phyloP scores from a whole-genome alignment of 352 stramenopile genomes.

The Globisporangium spiculum region DNA sequence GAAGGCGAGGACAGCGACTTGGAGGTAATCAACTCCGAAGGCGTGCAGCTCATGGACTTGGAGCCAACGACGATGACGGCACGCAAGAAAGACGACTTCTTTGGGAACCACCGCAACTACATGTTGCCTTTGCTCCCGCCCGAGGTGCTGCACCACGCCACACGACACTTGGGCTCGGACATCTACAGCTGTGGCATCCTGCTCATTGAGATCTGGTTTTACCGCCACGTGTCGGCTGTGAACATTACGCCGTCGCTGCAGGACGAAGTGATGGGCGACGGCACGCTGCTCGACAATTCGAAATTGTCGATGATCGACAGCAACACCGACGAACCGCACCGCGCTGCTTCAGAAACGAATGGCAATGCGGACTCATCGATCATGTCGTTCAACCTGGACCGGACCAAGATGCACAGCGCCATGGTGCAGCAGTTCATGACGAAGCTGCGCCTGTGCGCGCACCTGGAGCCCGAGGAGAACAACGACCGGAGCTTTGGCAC shows the following conservation, averaged over 20 bases:
- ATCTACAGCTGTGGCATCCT: constrained; percentile 63
- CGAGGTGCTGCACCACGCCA: constrained; percentile 38
- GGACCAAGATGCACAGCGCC: constrained; percentile 25
- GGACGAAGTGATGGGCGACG: constrained; percentile 15
- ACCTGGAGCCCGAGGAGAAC: constrained; percentile 25
- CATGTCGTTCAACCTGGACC: constrained; percentile 14
- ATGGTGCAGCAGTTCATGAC: constrained; percentile 49
- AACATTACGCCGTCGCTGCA: constrained; percentile 21
- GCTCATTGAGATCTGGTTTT: constrained; percentile 57
- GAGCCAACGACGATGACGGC: constrained; percentile 8
- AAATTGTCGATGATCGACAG: constrained; percentile 14
- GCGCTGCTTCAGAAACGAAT: neutral
- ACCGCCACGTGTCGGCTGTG: constrained; percentile 37
- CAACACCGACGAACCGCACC: constrained; percentile 4
- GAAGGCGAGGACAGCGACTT: constrained; percentile 22
- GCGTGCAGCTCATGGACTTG: constrained; percentile 34
- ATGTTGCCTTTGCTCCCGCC: constrained; percentile 42
- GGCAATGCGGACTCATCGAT: neutral
- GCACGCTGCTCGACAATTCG: constrained; percentile 1
- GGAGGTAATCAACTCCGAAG: constrained; percentile 24
- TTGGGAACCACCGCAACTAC: constrained; percentile 12
- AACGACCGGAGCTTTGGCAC: constrained; percentile 46
- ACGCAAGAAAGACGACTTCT: constrained; percentile 6
- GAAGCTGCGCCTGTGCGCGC: constrained; percentile 40
- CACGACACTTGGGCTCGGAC: constrained; percentile 36